Evolutionary conservation across 257 asterid genomes (phyloP).

Genomic region (Mitragyna speciosa): DNA sequence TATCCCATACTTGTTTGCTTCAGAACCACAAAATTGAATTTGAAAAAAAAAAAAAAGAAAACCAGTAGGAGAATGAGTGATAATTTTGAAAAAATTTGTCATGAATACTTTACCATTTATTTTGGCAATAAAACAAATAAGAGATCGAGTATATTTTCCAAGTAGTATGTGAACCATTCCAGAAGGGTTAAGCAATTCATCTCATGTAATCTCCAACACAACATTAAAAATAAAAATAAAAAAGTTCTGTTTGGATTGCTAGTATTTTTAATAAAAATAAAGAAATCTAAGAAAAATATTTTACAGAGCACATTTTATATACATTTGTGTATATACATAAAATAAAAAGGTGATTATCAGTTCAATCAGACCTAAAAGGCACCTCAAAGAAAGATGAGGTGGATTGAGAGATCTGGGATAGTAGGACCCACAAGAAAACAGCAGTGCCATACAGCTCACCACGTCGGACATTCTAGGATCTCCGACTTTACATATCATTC

Average conservation of each 20-base stretch:
- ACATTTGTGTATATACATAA: too few species aligned
- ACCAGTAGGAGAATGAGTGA: background rate
- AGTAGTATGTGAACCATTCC: background rate
- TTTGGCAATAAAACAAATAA: background rate
- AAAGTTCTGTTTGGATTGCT: too few species aligned
- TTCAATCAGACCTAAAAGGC: too few species aligned
- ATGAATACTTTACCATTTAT: background rate
- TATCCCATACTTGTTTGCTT: background rate
- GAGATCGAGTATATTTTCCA: background rate
- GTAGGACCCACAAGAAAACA: conserved; percentile 8
- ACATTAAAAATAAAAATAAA: too few species aligned
- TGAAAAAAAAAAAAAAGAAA: too few species aligned
- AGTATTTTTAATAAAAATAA: too few species aligned
- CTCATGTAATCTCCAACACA: too few species aligned
- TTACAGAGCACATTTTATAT: too few species aligned
- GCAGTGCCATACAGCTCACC: conserved; percentile 39
- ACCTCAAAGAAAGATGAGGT: background rate
- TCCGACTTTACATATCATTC: background rate
- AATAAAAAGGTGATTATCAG: too few species aligned
- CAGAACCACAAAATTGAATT: background rate
- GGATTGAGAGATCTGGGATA: conserved; percentile 10
- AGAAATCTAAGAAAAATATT: too few species aligned
- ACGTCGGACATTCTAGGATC: conserved; percentile 28
- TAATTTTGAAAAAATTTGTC: background rate
- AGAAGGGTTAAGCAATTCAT: too few species aligned